Evolutionary conservation across 2,329 filamentous ascomycete species (phyloP).

Genomic region (Blastomyces parvus): DNA sequence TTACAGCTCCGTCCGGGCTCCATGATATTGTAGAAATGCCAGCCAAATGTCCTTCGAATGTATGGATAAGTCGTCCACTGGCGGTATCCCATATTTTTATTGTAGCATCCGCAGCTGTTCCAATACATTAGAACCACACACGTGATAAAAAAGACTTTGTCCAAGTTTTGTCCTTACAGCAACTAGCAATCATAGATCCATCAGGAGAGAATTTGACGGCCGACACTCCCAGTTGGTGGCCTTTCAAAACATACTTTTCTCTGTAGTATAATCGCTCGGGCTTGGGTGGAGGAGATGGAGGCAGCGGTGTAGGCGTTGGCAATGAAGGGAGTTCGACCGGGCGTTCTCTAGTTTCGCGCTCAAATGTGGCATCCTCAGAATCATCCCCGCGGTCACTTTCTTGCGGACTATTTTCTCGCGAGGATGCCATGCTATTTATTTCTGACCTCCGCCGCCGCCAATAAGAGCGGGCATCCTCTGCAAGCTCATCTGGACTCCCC

Average conservation of each 20-base stretch:
- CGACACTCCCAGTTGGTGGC: constrained; percentile 70
- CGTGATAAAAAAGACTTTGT: not conserved
- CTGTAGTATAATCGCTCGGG: constrained; percentile 57
- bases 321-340: constrained; percentile 12
- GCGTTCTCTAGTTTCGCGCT: constrained; percentile 7
- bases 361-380: constrained; percentile 6
- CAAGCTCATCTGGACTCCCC: constrained; percentile 40
- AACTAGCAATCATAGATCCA: constrained; percentile 78
- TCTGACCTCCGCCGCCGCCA: constrained; percentile 5
- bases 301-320: constrained; percentile 30
- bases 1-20: constrained; percentile 76
- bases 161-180: constrained; percentile 43
- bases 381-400: constrained; percentile 3
- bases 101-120: constrained; percentile 66
- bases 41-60: constrained; percentile 84
- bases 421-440: not conserved
- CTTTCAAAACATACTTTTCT: constrained; percentile 60
- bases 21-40: constrained; percentile 90
- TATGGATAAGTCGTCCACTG: constrained; percentile 73
- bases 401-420: constrained; percentile 1
- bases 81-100: constrained; percentile 81
- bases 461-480: constrained; percentile 25
- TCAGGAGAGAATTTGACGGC: constrained; percentile 87
- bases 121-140: constrained; percentile 1
- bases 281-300: constrained; percentile 38